Evolutionary conservation across 1,284 basidiomycete genomes (phyloP).

Genomic region (Lignosus rhinocerotis): DNA sequence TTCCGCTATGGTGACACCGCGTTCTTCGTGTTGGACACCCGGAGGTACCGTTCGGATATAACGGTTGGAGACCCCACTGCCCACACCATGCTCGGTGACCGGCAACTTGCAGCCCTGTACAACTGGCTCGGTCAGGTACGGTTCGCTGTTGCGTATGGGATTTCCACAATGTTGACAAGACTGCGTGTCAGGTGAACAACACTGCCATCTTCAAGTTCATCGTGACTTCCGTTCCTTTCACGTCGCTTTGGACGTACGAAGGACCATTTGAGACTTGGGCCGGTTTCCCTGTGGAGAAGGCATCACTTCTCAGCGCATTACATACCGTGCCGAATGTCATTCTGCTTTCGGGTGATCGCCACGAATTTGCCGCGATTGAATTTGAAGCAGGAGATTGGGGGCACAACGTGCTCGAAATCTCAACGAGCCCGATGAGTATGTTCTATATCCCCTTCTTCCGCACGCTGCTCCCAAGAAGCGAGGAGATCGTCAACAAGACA

Average conservation of each 20-base stretch:
- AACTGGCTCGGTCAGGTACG: constrained; percentile 63
- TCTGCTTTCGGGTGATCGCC: constrained; percentile 70
- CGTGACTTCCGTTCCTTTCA: constrained; percentile 77
- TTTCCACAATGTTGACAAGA: no score
- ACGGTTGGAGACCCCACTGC: constrained; percentile 41
- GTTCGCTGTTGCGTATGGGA: background rate
- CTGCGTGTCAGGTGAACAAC: constrained; percentile 54
- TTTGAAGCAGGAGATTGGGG: constrained; percentile 46
- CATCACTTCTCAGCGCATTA: constrained; percentile 54
- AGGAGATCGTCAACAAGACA: constrained; percentile 40
- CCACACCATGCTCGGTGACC: constrained; percentile 73
- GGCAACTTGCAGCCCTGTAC: constrained; percentile 64
- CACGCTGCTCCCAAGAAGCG: constrained; percentile 48
- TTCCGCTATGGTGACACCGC: constrained; percentile 71
- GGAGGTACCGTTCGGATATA: constrained; percentile 59
- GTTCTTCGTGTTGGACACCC: constrained; percentile 82
- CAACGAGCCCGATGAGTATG: constrained; percentile 71
- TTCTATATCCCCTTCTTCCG: constrained; percentile 66
- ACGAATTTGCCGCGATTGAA: constrained; percentile 79
- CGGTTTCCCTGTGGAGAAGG: constrained; percentile 65
- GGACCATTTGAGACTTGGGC: constrained; percentile 74
- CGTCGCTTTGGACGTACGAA: constrained; percentile 73
- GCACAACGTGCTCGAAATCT: constrained; percentile 50
- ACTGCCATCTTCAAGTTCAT: constrained; percentile 85
- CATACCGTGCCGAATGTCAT: constrained; percentile 75